Evolutionary conservation across 2,329 filamentous ascomycete genomes (phyloP).

Genomic region (Pseudogymnoascus sp.): DNA sequence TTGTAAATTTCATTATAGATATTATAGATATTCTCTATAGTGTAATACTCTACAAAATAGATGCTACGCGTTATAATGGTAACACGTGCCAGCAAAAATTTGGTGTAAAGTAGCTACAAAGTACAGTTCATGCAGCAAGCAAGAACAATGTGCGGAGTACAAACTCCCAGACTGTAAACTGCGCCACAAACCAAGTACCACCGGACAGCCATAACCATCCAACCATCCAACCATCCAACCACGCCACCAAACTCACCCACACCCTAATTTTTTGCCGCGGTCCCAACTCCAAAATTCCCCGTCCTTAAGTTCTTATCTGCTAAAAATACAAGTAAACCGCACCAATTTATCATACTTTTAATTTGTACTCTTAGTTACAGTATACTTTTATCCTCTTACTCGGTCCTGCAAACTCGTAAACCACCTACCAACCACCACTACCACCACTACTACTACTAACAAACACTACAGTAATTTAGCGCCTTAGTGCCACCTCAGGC

Average conservation of each 20-base stretch:
- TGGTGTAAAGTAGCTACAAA: background rate
- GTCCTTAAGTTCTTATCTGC: background rate
- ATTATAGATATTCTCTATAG: background rate
- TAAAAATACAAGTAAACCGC: background rate
- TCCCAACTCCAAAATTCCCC: background rate
- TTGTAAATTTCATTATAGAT: background rate
- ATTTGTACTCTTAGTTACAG: background rate
- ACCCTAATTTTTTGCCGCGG: background rate
- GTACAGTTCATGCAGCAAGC: background rate
- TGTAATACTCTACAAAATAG: background rate
- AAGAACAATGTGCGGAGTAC: background rate
- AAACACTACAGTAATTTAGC: background rate
- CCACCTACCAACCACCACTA: background rate
- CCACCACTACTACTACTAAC: background rate
- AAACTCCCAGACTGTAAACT: background rate
- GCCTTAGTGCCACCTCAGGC: conserved; percentile 4
- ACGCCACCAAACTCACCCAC: conserved; percentile 1
- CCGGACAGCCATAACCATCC: background rate
- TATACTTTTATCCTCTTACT: background rate
- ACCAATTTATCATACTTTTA: background rate
- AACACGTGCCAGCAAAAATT: background rate
- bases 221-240: conserved; percentile 4
- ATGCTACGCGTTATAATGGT: background rate
- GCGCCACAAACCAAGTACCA: background rate
- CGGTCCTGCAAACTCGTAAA: background rate